Evolutionary conservation across 1,139 yeast species (phyloP), one percentile per base, ranked within the genome.

Genomic region (Suhomyces yuchorum): DNA sequence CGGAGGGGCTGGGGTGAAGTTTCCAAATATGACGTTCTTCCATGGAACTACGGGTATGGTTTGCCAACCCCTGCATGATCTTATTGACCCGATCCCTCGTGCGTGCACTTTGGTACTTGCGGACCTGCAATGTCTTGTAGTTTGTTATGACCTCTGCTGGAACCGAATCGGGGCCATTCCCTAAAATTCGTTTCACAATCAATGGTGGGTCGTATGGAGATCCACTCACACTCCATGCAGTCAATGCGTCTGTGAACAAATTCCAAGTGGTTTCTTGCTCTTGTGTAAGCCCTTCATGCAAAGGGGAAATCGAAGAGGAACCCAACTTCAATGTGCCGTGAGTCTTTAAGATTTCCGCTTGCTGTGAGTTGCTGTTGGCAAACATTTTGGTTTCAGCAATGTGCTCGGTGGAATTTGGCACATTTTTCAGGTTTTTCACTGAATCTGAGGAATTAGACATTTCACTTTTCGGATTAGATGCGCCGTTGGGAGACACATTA

Each of bases 61-160:
- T 36, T 12, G 58, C 63, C n/a, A 55, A 43, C n/a, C 68, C 68
- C 37, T 50, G 46, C 15, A 49, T 32, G 19, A 61, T 41, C 46
- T 51, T 56, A 17, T 49, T 40, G n/a, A 60, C 42, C 22, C 54
- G 44, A 18, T 48, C 53, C 33, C 61, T 46, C 22, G 41, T 47
- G 20, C 56, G 48, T 26, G 53, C 51, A 4, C 55, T 42, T 14
- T 33, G 41, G 34, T 49, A 50, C 44, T 53, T 54, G 19, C 44
- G 43, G 17, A 24, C 34, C 23, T 55, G 56, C 23, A 18, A 38
- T 37, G 26, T 36, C 15, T 30, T 44, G 40, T 53, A 46, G 39
- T 12, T 19, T 3, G 35, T 9, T 8, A 17, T 28, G 17, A 18
- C 26, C 18, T 28, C 34, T 12, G 34, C 18, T 11, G 32, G 34